Evolutionary conservation across 2,329 filamentous ascomycete genomes (phyloP), one percentile per base, ranked within the genome.

Genomic region (Pseudogymnoascus sp.): DNA sequence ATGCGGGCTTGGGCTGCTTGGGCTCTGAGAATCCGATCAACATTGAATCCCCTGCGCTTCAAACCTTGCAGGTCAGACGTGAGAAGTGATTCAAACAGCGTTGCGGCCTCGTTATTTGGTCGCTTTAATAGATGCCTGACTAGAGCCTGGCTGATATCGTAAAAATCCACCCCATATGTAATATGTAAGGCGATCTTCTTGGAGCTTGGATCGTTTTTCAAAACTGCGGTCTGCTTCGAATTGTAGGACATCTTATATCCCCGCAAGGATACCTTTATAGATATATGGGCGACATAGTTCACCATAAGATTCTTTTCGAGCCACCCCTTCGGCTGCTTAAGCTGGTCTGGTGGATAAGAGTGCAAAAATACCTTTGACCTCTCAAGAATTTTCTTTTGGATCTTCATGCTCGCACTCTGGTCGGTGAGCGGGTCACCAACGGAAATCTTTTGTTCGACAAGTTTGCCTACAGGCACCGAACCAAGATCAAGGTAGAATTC

Each of bases 11-110:
- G 92, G 2, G 90, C 90, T 19, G 89, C 91, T 77, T 96, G 96
- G 62, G 88, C 88, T 38, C 91, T 86, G 21, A 99, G 81, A 66
- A 99, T 97, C 60, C 95, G 88, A 71, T 97, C 91, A 40, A 99
- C 95, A 69, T 99, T 97, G 79, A 97, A 97, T 1, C 95, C 95
- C 67, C 95, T 91, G 65, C 87, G 86, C 70, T 91, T 87, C 42
- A 99, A 78, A 61, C 93, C 87, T 57, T 89, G 83, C 23, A 99
- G 80, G 69, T 93, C 91, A 8, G 95, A 87, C 64, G 90, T 93
- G 38, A 99, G 78, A 67, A 99, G 88, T 62, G 91, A 93, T 76
- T 97, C 95, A 63, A 99, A 86, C 62, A 95, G 93, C 63, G 97
- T 83, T 63, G 91, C 91, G 1, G 93, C 92, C 72, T 96, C 90